Evolutionary conservation across 2,329 filamentous ascomycete genomes (phyloP), one percentile per base, ranked within the genome.

Genomic region (Aspergillus novoparasiticus): DNA sequence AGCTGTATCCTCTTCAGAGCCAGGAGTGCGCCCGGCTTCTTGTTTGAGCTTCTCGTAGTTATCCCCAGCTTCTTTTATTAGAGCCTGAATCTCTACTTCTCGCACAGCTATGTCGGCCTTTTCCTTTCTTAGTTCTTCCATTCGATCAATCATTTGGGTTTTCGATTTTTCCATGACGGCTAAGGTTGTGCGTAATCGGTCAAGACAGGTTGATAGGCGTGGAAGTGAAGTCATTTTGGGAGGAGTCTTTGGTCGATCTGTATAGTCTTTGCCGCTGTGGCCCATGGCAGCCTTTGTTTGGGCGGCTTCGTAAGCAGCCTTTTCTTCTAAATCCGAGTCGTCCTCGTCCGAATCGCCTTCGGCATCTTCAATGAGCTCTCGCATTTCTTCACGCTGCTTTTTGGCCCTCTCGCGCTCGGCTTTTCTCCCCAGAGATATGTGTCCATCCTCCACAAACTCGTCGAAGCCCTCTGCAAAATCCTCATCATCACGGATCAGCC

Each of bases 401-500:
- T 83, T 84, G 56, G 86, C 77, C 53, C 85, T 89, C 69, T 93
- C 91, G 23, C 86, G 87, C 77, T 95, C 92, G 0, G 93, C 93
- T 64, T 90, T 91, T 65, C 85, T 88, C 39, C 93, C 92, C 0
- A 97, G 83, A 1, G 91, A 87, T 11, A 97, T 86, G 9, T 87
- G 87, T 10, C 91, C 93, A 73, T 97, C 92, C 46, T 95, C 91
- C 10, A 95, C 92, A 71, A 92, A 97, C 60, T 94, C 90, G 64
- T 98, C 94, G 70, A 96, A 98, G 0, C 93, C 94, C 79, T 98
- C 95, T 43, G 91, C 92, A 0, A 97, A 85, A 72, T 98, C 93
- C 74, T 98, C 94, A 70, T 98, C 94, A 39, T 97, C 93, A 48
- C 85, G 86, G 6, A 93, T 86, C 2, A 98, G 84, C 1, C 94